Percentiles rank a stretch among this genome's conserved stretches.
Conservation (phyloP, 2,329 filamentous ascomycete genomes). For the Parafenestella ontariensis region DNA sequence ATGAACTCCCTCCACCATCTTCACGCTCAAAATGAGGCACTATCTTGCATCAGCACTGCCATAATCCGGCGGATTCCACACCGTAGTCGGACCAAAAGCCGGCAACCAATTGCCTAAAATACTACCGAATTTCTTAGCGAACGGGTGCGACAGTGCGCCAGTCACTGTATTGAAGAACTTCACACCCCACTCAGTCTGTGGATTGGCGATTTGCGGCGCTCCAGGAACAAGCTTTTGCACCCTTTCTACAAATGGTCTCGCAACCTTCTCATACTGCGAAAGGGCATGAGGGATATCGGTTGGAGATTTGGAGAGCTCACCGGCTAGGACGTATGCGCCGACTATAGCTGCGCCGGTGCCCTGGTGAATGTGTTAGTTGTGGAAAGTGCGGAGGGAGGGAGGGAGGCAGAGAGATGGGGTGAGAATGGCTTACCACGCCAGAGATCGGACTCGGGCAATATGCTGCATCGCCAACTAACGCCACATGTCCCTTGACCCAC, state of each 20-base stretch:
- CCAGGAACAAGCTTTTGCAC: conserved; percentile 35
- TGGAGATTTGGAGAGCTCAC: conserved; percentile 38
- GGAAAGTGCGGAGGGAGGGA: neutral
- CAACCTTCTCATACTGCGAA: conserved; percentile 25
- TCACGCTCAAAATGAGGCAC: too few relatives aligned
- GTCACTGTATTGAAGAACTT: conserved; percentile 21
- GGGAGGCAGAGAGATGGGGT: neutral
- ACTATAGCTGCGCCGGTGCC: conserved; percentile 46
- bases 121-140: conserved; percentile 15
- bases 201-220: conserved; percentile 31
- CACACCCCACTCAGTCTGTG: conserved; percentile 35
- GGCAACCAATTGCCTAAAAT: conserved; percentile 17
- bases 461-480: conserved; percentile 50
- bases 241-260: conserved; percentile 30
- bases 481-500: conserved; percentile 46
- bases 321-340: conserved; percentile 50
- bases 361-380: conserved; percentile 12
- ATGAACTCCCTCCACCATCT: too few relatives aligned
- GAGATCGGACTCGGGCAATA: conserved; percentile 47
- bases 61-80: conserved; percentile 23
- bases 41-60: conserved; percentile 29
- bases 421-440: conserved; percentile 24
- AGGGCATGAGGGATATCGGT: conserved; percentile 31
- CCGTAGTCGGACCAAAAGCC: conserved; percentile 20
- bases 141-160: conserved; percentile 22